Evolutionary conservation across 2,329 filamentous ascomycete genomes (phyloP).

Genomic region (Myriosclerotinia curreyana): DNA sequence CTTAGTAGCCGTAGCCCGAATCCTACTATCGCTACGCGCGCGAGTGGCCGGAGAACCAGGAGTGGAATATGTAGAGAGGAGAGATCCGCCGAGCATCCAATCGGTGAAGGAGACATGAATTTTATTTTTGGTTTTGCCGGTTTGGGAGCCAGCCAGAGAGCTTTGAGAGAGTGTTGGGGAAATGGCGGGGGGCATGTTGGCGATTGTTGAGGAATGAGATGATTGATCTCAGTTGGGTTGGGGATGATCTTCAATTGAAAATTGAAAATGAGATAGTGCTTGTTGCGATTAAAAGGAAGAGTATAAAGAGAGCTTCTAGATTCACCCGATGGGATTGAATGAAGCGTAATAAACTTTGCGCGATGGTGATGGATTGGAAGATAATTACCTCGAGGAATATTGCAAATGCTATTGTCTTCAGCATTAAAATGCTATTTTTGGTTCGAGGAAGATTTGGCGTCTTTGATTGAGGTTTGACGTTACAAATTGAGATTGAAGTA

Average conservation of each 20-base stretch:
- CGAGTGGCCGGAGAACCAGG: not conserved
- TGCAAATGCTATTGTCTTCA: not conserved
- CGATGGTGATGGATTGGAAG: not conserved
- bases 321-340: not conserved
- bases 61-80: constrained; percentile 25
- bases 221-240: not conserved
- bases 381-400: constrained; percentile 6
- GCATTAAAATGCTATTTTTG: not conserved
- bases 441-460: not conserved
- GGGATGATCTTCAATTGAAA: not conserved
- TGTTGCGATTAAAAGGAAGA: not conserved
- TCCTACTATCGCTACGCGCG: constrained; percentile 8
- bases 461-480: not conserved
- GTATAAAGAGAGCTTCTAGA: not conserved
- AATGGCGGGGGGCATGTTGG: not conserved
- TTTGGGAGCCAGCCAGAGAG: not conserved
- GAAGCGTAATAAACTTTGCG: not conserved
- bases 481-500: not conserved
- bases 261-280: not conserved
- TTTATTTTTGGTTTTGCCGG: constrained; percentile 22
- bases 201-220: too few species aligned
- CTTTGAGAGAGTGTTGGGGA: constrained; percentile 15
- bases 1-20: constrained; percentile 13
- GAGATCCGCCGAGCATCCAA: constrained; percentile 35
- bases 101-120: constrained; percentile 35